phyloP scores from a whole-genome alignment of 2,329 filamentous ascomycete species.

The Paecilomyces dactylethromorphus region DNA sequence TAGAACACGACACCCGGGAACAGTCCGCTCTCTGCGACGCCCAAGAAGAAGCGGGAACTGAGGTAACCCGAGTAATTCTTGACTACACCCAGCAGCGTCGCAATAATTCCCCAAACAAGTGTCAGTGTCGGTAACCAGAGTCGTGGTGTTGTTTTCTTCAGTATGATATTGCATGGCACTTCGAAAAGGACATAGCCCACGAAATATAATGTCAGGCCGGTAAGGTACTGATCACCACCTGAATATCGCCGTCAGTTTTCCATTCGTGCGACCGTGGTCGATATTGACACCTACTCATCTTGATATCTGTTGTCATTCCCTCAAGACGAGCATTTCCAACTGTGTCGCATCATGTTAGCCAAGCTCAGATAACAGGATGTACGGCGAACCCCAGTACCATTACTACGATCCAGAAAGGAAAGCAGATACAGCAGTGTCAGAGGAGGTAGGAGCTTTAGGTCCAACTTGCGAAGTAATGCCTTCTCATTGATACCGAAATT shows the following conservation, averaged over 20 bases:
- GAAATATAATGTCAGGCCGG: slow-evolving; percentile 33
- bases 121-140: slow-evolving; percentile 9
- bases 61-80: slow-evolving; percentile 44
- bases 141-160: slow-evolving; percentile 31
- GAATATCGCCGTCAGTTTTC: not conserved
- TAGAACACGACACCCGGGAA: slow-evolving; percentile 53
- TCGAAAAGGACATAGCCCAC: slow-evolving; percentile 34
- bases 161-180: slow-evolving; percentile 36
- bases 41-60: slow-evolving; percentile 45
- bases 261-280: not conserved
- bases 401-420: slow-evolving; percentile 38
- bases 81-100: slow-evolving; percentile 43
- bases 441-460: slow-evolving; percentile 36
- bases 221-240: slow-evolving; percentile 35
- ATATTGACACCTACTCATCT: not conserved
- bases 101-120: slow-evolving; percentile 50
- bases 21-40: slow-evolving; percentile 47
- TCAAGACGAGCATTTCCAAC: slow-evolving; percentile 34
- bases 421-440: slow-evolving; percentile 40
- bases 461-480: slow-evolving; percentile 37
- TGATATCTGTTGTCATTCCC: slow-evolving; percentile 19
- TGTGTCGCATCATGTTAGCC: slow-evolving; percentile 6
- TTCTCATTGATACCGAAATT: slow-evolving; percentile 28
- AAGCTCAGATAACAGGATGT: not conserved
- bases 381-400: slow-evolving; percentile 18